Evolutionary conservation across 1,284 basidiomycete genomes (phyloP), one percentile per base, ranked within the genome.

Genomic region (Trametes sp.): DNA sequence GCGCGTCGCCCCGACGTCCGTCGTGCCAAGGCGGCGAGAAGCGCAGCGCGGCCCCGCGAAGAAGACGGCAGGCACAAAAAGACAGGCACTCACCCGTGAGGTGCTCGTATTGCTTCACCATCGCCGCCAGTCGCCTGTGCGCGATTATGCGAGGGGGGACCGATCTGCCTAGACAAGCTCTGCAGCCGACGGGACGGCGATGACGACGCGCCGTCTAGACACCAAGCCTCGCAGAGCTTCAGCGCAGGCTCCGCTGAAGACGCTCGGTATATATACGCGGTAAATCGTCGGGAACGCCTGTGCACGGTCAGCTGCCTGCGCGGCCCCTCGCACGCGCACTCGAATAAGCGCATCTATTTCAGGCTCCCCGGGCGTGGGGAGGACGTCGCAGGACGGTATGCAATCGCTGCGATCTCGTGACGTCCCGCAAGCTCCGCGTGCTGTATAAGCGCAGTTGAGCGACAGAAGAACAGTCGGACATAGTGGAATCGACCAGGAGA

Each of bases 41-140:
- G n/a, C n/a, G n/a, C n/a, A n/a, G n/a, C n/a, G n/a, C n/a, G n/a
- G n/a, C n/a, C n/a, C n/a, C n/a, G n/a, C n/a, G n/a, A n/a, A n/a
- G n/a, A n/a, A n/a, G 21, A 9, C 45, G 35, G 45, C n/a, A 26
- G 26, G n/a, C 36, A 49, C 44, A 50, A 38, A 24, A 44, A 29
- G 38, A 19, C 13, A 21, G 50, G 13, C 23, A 67, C 74, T 59
- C 58, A 75, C 74, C 62, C 31, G 68, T 74, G 50, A 70, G 68
- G 38, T 74, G 65, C 61, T 67, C 64, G 67, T 67, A 66, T 51
- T 66, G 46, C 53, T 70, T 66, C 54, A 54, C 63, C 72, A 72
- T 73, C 9, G 28, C 63, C 57, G 49, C 46, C 9, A 28, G 35
- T 23, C 23, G 21, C 41, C 36, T n/a, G 28, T 51, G n/a, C 33